Evolutionary conservation across 1,284 basidiomycete genomes (phyloP), one percentile per base, ranked within the genome.

Genomic region (Cystobasidiaceae sp.): DNA sequence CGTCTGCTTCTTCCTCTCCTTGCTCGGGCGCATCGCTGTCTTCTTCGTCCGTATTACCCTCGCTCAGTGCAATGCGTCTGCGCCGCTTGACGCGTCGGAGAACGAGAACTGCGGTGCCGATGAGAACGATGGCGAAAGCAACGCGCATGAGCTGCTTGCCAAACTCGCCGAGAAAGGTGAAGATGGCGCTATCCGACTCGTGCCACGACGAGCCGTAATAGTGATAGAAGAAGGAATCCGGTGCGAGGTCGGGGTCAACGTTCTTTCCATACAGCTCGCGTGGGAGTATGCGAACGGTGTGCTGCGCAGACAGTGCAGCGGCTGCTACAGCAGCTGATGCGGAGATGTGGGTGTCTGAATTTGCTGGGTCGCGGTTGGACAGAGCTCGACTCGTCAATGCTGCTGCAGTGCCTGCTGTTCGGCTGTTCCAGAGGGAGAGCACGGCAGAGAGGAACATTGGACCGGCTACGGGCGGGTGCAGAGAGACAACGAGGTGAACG

Each of bases 231-330:
- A 94, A 97, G 28, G 92, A 86, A 75, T 96, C 85, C 1, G 91
- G 91, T 0, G 89, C 90, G 74, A 93, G 86, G 46, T 80, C 84
- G 34, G 85, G 81, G 69, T 87, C 86, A 9, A 91, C 89, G 75
- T 98, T 98, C 80, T 98, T 98, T 69, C 94, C 94, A 73, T 98
- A 98, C 11, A 97, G 82, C 5, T 87, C 83, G 78, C 93, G 94
- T 23, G 96, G 93, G 4, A 98, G 80, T 66, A 98, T 86, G 66
- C 94, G 88, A 15, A 97, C 82, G 59, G 87, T 87, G 48, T 83
- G 62, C 32, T 69, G 68, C 13, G 43, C 32, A 19, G 39, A 19
- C 15, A 37, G 19, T 23, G 78, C 73, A 5, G 78, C 77, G 1
- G 77, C 74, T 52, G 50, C 50, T 25, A 37, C 37, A 37, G 37